Conservation (phyloP, 2,329 filamentous ascomycete species). For the Fusarium coicis region DNA sequence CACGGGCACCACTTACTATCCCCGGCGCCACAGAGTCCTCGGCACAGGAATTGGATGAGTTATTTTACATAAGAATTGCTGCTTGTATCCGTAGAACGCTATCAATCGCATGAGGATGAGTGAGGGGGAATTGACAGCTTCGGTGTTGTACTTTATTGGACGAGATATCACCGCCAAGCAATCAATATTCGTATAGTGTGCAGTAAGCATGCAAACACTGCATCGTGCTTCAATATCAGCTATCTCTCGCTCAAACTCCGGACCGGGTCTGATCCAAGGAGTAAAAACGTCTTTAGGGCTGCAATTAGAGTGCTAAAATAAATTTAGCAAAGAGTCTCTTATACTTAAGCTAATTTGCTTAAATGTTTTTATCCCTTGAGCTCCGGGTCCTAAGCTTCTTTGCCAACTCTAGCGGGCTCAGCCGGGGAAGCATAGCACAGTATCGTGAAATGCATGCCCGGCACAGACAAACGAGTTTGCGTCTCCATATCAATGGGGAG, state of each 20-base stretch:
- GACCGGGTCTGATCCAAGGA: background rate
- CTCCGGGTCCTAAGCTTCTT: background rate
- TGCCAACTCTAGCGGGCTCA: background rate
- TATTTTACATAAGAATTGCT: slow-evolving; percentile 9
- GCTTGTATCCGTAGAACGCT: background rate
- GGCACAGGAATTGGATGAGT: background rate
- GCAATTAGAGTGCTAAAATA: background rate
- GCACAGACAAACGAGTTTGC: slow-evolving; percentile 7
- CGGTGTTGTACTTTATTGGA: background rate
- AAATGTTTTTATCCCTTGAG: background rate
- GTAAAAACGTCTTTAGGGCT: background rate
- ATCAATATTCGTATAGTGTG: slow-evolving; percentile 14
- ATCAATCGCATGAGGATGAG: background rate
- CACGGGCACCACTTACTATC: slow-evolving; percentile 18
- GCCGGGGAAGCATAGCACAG: slow-evolving; percentile 4
- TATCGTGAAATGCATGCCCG: slow-evolving; percentile 17
- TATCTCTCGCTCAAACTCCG: slow-evolving; percentile 23
- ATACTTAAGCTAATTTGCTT: background rate
- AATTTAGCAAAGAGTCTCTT: background rate
- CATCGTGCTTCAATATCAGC: slow-evolving; percentile 22
- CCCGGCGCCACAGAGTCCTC: slow-evolving; percentile 10
- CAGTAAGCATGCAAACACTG: background rate
- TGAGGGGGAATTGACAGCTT: background rate
- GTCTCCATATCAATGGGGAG: slow-evolving; percentile 15
- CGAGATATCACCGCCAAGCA: slow-evolving; percentile 1